Evolutionary conservation across 1,284 basidiomycete species (phyloP).

Genomic region (Hypsizygus ulmarius): DNA sequence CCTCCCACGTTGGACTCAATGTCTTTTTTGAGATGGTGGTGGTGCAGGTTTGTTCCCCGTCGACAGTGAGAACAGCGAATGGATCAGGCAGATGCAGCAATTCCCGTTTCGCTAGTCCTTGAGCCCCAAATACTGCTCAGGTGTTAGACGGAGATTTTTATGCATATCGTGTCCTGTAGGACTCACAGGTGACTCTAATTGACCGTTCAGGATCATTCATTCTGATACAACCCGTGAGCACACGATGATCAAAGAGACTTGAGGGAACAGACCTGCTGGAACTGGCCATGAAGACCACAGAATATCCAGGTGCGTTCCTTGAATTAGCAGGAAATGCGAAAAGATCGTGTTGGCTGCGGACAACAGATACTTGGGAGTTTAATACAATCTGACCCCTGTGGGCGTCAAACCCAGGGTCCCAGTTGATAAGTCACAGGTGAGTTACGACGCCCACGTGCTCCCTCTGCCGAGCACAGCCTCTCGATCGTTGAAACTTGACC

Average conservation of each 20-base stretch:
- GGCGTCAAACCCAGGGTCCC: neutral
- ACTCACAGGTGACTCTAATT: constrained; percentile 44
- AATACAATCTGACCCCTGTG: neutral
- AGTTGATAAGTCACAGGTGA: constrained; percentile 6
- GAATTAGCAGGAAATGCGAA: neutral
- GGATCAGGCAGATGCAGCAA: constrained; percentile 92
- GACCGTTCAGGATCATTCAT: constrained; percentile 43
- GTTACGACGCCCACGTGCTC: constrained; percentile 19
- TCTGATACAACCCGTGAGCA: constrained; percentile 26
- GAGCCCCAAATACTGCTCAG: constrained; percentile 79
- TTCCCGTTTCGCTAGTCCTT: constrained; percentile 87
- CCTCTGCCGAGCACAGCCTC: neutral
- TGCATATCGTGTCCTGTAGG: constrained; percentile 3
- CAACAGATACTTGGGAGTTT: neutral
- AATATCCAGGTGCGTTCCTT: neutral
- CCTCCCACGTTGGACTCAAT: constrained; percentile 91
- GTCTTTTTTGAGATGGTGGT: constrained; percentile 85
- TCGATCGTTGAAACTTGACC: neutral
- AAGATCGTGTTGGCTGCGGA: constrained; percentile 6
- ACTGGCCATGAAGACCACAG: constrained; percentile 33
- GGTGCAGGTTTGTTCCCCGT: constrained; percentile 92
- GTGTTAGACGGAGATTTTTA: constrained; percentile 5
- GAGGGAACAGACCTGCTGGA: constrained; percentile 36
- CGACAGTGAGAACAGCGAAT: constrained; percentile 94
- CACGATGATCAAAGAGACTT: neutral